Base-by-base conservation (phyloP, 202 grass and related monocot genomes). In the Setaria italica region DNA sequence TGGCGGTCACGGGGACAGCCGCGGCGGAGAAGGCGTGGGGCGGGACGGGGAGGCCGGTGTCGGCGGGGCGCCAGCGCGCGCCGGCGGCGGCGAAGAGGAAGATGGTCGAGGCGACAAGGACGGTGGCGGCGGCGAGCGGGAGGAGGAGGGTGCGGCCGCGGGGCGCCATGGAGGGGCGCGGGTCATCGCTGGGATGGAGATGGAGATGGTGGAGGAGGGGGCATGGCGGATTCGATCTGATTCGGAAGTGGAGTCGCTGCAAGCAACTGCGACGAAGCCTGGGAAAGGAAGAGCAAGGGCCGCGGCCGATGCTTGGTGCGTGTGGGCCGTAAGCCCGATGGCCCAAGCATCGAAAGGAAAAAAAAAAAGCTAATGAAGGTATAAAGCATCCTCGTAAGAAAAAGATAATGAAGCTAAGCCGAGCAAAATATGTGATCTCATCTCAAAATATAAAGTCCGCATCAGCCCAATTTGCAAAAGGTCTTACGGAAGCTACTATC, bases 71-170 rank as follows among this genome's bases (percentile, higher is more conserved):
- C 84, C 85, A 90, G 53, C 62, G 80, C 43, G 76, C 62, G 69
- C 59, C 84, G 11, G 20, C 35, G 60, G 84, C 80, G 11, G 85
- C 89, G 80, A 84, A 90, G 81, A 90, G 75, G 89, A 90, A 90
- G 85, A 90, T 90, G 76, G 89, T 87, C 34, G 89, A 90, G 33
- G 89, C 89, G 80, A 90, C 89, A 10, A 90, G 85, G 21, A 76
- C 21, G 19, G 85, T 87, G 34, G 85, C 80, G 70, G 80, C 89
- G 19, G 85, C 89, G 20, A 90, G 89, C 70, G 80, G 89, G 54
- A 87, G 76, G 17, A 90, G 51, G 60, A 90, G 89, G 9, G 80
- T 60, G 62, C 85, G 80, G 53, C 58, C 88, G 80, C 74, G 79
- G 42, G 74, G 79, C 74, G 84, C 74, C 89, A 90, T 90, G 12